Percentiles rank a stretch among this genome's conserved stretches.
These are phyloP conservation scores for Tanacetum coccineum DNA, from an alignment of 129 eudicot species.

Conservation along the genomic window DNA sequence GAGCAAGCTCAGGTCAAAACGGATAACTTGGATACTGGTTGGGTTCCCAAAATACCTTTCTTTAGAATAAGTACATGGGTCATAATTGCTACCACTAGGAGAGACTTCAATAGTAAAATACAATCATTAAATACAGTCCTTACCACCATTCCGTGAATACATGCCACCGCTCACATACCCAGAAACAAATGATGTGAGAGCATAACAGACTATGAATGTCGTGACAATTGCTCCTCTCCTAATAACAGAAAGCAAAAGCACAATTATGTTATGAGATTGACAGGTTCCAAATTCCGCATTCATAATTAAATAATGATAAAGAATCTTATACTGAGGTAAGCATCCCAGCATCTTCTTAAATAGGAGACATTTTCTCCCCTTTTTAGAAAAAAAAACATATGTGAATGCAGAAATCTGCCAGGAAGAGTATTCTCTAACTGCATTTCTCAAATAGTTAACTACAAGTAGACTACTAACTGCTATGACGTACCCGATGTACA, in stretches of 20 bases:
- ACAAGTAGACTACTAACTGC: too few species aligned
- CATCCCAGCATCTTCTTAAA: too few species aligned
- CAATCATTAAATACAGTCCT: slow-evolving; percentile 20
- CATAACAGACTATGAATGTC: slow-evolving; percentile 77
- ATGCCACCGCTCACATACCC: slow-evolving; percentile 94
- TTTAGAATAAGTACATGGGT: too few species aligned
- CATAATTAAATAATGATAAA: too few species aligned
- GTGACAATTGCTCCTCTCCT: slow-evolving; percentile 96
- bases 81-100: background rate
- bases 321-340: too few species aligned
- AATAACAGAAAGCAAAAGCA: slow-evolving; percentile 19
- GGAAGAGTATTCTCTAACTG: too few species aligned
- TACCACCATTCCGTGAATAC: slow-evolving; percentile 90
- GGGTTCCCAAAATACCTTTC: too few species aligned
- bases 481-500: slow-evolving; percentile 82
- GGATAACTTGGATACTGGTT: too few species aligned
- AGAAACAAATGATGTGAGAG: slow-evolving; percentile 85
- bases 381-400: too few species aligned
- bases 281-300: background rate
- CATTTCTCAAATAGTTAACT: too few species aligned
- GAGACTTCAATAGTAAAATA: slow-evolving; percentile 8
- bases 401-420: too few species aligned
- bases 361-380: too few species aligned
- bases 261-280: background rate
- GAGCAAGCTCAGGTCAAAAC: background rate